Percentiles rank a stretch among this genome's conserved stretches.
These are phyloP conservation scores for Irpex sp. DNA, from an alignment of 1,284 basidiomycete species.

Conservation along the genomic window DNA sequence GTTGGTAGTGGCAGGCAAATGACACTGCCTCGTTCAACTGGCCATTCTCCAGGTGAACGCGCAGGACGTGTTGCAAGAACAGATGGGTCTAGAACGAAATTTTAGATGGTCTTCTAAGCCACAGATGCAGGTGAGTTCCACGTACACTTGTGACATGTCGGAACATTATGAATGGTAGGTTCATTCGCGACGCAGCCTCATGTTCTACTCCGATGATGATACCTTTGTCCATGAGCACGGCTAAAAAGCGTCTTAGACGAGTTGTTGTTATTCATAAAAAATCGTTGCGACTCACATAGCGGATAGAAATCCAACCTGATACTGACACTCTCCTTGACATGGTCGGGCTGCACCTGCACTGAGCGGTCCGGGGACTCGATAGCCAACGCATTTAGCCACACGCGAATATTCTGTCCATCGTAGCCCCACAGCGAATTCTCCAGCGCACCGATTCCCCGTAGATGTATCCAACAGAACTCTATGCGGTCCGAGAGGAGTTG, in stretches of 20 bases:
- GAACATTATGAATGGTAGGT: slow-evolving; percentile 90
- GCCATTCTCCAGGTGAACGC: slow-evolving; percentile 73
- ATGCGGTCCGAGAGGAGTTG: slow-evolving; percentile 95
- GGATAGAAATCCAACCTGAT: slow-evolving; percentile 95
- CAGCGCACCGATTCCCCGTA: slow-evolving; percentile 87
- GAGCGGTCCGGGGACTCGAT: slow-evolving; percentile 60
- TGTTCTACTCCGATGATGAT: slow-evolving; percentile 97
- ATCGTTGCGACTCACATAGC: slow-evolving; percentile 66
- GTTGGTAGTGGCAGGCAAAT: slow-evolving; percentile 85
- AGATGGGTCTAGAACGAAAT: slow-evolving; percentile 70
- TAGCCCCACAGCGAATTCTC: slow-evolving; percentile 99
- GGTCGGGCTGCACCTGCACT: slow-evolving; percentile 44
- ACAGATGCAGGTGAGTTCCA: slow-evolving; percentile 5
- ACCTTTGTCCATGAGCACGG: slow-evolving; percentile 97
- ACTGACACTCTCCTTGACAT: slow-evolving; percentile 89
- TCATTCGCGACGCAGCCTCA: slow-evolving; percentile 74
- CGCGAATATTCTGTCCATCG: slow-evolving; percentile 84
- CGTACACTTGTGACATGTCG: slow-evolving; percentile 86
- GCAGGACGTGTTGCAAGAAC: slow-evolving; percentile 91
- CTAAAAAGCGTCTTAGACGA: slow-evolving; percentile 35
- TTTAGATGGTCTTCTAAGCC: background rate
- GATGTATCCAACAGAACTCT: slow-evolving; percentile 98
- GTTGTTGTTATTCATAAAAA: slow-evolving; percentile 4
- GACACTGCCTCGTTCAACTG: slow-evolving; percentile 79
- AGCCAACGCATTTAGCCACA: slow-evolving; percentile 95